Percentiles rank a stretch among this genome's conserved stretches.
These are phyloP conservation scores for Geranium rotundifolium DNA, from an alignment of 345 rosid genomes.

Conservation along the genomic window DNA sequence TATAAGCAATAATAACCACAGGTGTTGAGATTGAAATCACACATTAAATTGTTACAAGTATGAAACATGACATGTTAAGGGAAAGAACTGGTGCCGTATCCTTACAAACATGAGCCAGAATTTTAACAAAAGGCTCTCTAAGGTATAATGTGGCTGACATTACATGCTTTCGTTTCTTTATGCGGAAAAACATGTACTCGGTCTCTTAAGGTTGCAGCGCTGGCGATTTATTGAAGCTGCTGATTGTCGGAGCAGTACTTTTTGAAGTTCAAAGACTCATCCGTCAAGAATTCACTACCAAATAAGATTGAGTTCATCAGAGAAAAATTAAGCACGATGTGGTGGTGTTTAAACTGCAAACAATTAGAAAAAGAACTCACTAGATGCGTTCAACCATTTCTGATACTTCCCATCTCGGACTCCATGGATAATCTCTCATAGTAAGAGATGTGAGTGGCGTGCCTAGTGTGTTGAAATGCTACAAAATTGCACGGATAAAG, in stretches of 20 bases:
- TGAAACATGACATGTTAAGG: too few relatives aligned
- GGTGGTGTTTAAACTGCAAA: not conserved
- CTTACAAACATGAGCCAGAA: too few relatives aligned
- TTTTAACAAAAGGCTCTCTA: too few relatives aligned
- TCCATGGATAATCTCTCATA: constrained; percentile 76
- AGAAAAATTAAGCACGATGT: not conserved
- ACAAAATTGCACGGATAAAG: not conserved
- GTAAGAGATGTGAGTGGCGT: constrained; percentile 51
- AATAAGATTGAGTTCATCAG: not conserved
- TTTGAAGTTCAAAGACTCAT: constrained; percentile 71
- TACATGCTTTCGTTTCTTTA: too few relatives aligned
- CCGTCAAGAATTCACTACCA: constrained; percentile 60
- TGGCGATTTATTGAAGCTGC: constrained; percentile 30
- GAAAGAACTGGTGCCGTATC: too few relatives aligned
- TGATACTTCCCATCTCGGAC: constrained; percentile 86
- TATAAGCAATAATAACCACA: too few relatives aligned
- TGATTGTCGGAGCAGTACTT: constrained; percentile 64
- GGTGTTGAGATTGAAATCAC: too few relatives aligned
- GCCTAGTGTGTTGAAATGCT: constrained; percentile 60
- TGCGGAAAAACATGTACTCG: not conserved
- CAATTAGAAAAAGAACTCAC: constrained; percentile 29
- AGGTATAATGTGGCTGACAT: too few relatives aligned
- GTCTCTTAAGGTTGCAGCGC: constrained; percentile 4
- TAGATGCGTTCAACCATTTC: constrained; percentile 73
- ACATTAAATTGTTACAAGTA: too few relatives aligned